A percentile compares a stretch with the other conserved stretches of the same genome.
Conservation (phyloP, 2,329 filamentous ascomycete genomes). For the Exophiala sp. region DNA sequence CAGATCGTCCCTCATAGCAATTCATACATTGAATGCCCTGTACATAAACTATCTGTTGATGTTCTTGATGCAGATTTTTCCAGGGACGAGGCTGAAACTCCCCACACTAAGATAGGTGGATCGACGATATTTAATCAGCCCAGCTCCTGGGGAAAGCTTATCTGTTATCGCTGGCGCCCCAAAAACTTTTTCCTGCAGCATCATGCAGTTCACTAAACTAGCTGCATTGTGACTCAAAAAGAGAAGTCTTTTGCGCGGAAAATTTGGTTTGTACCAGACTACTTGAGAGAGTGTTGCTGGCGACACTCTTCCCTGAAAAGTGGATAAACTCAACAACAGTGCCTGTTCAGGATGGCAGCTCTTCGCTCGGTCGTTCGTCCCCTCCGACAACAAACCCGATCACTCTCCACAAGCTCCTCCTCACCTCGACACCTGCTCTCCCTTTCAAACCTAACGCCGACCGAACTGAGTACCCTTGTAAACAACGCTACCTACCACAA, state of each 20-base stretch:
- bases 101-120: not conserved
- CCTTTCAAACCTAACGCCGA: slow-evolving; percentile 76
- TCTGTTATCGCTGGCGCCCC: not conserved
- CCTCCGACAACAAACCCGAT: slow-evolving; percentile 6
- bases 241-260: no score
- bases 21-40: not conserved
- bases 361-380: slow-evolving; percentile 14
- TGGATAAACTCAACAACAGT: not conserved
- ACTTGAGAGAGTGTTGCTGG: slow-evolving; percentile 2
- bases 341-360: slow-evolving; percentile 8
- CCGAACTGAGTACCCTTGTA: slow-evolving; percentile 77
- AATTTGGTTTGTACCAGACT: no score
- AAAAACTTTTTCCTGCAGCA: not conserved
- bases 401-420: slow-evolving; percentile 39
- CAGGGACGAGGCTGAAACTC: not conserved
- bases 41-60: not conserved
- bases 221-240: slow-evolving; percentile 11
- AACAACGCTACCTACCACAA: slow-evolving; percentile 79
- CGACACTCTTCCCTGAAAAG: not conserved
- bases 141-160: not conserved
- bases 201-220: not conserved
- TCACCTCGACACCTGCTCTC: slow-evolving; percentile 82
- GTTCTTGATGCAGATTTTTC: not conserved
- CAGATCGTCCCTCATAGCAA: slow-evolving; percentile 6
- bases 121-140: not conserved